These are phyloP conservation scores for Taiozyma sp. DNA, from an alignment of 1,139 yeast genomes.

Conservation along the genomic window DNA sequence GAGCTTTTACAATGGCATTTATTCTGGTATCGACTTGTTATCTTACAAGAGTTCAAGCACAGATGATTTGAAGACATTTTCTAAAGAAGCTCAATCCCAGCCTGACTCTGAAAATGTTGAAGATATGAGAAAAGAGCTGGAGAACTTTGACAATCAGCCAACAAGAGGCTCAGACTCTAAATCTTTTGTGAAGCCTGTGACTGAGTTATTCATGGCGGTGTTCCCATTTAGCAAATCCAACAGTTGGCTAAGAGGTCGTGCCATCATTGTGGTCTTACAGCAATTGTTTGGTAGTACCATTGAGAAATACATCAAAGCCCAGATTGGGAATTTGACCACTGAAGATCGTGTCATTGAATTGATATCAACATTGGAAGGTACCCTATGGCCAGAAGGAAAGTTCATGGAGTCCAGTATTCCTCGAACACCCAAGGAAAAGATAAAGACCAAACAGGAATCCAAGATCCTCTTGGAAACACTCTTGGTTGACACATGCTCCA, in stretches of 20 bases:
- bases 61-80: slow-evolving; percentile 9
- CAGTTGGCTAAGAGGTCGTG: slow-evolving; percentile 82
- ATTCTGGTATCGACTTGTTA: slow-evolving; percentile 20
- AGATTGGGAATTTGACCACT: slow-evolving; percentile 39
- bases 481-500: slow-evolving; percentile 64
- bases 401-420: slow-evolving; percentile 29
- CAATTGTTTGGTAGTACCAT: slow-evolving; percentile 87
- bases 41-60: slow-evolving; percentile 6
- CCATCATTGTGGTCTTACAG: slow-evolving; percentile 75
- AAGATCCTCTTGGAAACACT: slow-evolving; percentile 49
- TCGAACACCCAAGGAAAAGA: slow-evolving; percentile 49
- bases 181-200: slow-evolving; percentile 76
- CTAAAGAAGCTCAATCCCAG: not conserved
- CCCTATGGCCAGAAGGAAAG: slow-evolving; percentile 65
- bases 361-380: slow-evolving; percentile 38
- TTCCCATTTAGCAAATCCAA: slow-evolving; percentile 66
- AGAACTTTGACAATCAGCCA: slow-evolving; percentile 15
- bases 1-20: slow-evolving; percentile 40
- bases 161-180: slow-evolving; percentile 16
- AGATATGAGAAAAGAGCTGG: slow-evolving; percentile 26
- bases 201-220: slow-evolving; percentile 66
- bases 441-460: slow-evolving; percentile 55
- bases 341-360: slow-evolving; percentile 48
- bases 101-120: slow-evolving; percentile 22
- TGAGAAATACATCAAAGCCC: slow-evolving; percentile 63